Conservation (phyloP, 768 basidiomycete genomes). For the Suillus sp. region DNA sequence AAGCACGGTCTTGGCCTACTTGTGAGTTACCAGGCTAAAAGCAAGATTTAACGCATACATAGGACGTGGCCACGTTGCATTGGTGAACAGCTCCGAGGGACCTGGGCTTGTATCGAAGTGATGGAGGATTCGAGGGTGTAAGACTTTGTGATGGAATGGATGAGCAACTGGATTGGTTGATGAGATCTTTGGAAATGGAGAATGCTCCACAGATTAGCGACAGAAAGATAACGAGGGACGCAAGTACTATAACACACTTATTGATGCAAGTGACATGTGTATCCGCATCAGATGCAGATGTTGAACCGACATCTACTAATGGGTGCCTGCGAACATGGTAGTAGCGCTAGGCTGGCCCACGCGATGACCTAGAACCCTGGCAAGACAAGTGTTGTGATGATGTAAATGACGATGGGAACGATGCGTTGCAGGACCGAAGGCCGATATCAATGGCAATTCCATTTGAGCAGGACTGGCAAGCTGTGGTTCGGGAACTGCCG, state of each 20-base stretch:
- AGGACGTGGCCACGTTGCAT: background rate
- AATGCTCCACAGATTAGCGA: background rate
- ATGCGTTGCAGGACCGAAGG: background rate
- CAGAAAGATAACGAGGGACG: background rate
- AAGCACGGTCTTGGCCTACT: background rate
- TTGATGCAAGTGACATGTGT: background rate
- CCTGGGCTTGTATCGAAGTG: background rate
- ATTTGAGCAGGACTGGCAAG: background rate
- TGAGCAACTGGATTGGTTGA: background rate
- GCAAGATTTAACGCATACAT: background rate
- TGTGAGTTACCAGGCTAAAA: background rate
- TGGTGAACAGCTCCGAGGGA: background rate
- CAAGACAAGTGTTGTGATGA: background rate
- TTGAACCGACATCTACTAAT: background rate
- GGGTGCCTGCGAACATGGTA: background rate
- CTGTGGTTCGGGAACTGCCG: background rate
- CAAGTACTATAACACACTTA: too few species aligned
- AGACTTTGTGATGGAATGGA: background rate
- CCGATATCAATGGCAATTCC: conserved; percentile 1
- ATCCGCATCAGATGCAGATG: background rate
- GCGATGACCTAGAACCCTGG: background rate
- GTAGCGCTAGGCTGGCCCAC: background rate
- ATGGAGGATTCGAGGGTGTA: background rate
- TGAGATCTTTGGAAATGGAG: background rate
- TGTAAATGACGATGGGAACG: conserved; percentile 3